These are phyloP conservation scores for Cystobasidium onofrii DNA, from an alignment of 768 basidiomycete species.

Conservation along the genomic window DNA sequence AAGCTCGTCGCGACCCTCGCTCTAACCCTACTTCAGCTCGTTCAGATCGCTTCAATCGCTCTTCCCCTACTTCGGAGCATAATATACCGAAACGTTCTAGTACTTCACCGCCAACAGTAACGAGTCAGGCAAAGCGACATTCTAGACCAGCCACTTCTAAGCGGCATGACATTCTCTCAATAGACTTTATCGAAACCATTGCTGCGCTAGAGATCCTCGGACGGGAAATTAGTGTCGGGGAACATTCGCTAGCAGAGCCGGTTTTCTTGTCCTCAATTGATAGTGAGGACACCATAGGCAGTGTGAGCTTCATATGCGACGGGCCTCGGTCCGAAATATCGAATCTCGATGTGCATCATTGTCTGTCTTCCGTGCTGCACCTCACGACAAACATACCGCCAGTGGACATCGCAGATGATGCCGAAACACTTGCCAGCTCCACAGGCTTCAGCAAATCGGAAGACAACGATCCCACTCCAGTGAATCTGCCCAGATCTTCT, in stretches of 20 bases:
- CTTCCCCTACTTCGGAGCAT: background rate
- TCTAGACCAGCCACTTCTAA: background rate
- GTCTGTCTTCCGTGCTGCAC: background rate
- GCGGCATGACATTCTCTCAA: background rate
- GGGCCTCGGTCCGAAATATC: background rate
- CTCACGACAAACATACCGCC: constrained; percentile 49
- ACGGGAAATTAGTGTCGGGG: background rate
- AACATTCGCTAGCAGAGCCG: background rate
- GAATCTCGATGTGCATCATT: background rate
- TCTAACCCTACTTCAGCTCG: background rate
- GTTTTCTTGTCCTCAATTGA: background rate
- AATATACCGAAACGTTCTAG: background rate
- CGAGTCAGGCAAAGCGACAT: background rate
- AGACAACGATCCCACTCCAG: constrained; percentile 1
- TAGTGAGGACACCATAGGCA: background rate
- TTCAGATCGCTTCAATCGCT: background rate
- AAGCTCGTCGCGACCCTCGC: background rate
- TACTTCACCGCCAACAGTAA: background rate
- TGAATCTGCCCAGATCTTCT: background rate
- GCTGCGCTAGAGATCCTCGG: background rate
- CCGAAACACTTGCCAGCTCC: constrained; percentile 59
- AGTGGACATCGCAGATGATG: constrained; percentile 58
- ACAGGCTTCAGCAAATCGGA: constrained; percentile 52
- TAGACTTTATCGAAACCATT: background rate
- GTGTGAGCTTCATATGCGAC: background rate